These are phyloP conservation scores for Trichoderma asperelloides DNA, from an alignment of 495 filamentous ascomycete species.

Conservation along the genomic window DNA sequence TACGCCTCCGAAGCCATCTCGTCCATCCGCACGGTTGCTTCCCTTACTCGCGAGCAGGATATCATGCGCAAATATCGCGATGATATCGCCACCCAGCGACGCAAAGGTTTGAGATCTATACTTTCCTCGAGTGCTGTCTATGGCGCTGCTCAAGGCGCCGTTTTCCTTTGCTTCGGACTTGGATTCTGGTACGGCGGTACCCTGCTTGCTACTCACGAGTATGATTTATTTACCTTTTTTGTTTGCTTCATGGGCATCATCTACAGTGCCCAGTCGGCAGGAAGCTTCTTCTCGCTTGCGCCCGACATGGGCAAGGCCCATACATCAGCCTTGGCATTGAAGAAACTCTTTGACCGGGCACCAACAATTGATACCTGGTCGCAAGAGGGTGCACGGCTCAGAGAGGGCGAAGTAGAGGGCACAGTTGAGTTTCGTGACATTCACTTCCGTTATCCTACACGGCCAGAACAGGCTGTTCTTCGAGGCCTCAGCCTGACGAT, in stretches of 20 bases:
- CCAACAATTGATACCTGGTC: conserved; percentile 55
- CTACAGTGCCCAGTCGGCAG: conserved; percentile 31
- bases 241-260: conserved; percentile 56
- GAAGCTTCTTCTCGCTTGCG: conserved; percentile 29
- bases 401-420: conserved; percentile 33
- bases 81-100: conserved; percentile 50
- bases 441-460: conserved; percentile 53
- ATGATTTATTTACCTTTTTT: conserved; percentile 73
- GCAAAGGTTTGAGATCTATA: conserved; percentile 49
- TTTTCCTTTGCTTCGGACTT: conserved; percentile 73
- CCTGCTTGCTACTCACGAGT: conserved; percentile 62
- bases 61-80: conserved; percentile 58
- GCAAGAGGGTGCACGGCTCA: conserved; percentile 51
- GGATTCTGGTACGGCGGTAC: conserved; percentile 84
- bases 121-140: conserved; percentile 60
- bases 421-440: conserved; percentile 52
- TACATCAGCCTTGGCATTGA: conserved; percentile 26
- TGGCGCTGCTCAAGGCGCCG: conserved; percentile 65
- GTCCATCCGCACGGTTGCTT: conserved; percentile 89
- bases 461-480: conserved; percentile 50
- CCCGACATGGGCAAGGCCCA: conserved; percentile 33
- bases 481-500: conserved; percentile 48
- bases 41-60: conserved; percentile 59
- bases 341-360: conserved; percentile 31
- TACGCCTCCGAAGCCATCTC: conserved; percentile 87